Evolutionary conservation across 2,329 filamentous ascomycete species (phyloP).

Genomic region (Aspergillus pseudoviridinutans): DNA sequence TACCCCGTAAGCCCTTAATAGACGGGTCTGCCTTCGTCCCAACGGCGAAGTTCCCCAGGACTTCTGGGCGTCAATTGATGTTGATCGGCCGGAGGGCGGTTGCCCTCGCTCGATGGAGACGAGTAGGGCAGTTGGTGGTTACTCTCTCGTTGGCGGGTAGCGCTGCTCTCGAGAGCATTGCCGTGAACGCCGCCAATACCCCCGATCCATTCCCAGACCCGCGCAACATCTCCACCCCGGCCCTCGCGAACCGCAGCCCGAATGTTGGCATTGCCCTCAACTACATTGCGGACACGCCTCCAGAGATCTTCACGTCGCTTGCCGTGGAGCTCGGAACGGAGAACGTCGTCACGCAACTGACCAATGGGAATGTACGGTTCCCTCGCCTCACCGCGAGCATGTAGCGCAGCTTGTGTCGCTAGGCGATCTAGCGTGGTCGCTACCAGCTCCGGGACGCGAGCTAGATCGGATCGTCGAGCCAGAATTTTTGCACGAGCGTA

Average conservation of each 20-base stretch:
- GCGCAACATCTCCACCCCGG: constrained; percentile 53
- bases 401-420: constrained; percentile 77
- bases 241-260: constrained; percentile 67
- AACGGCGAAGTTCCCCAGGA: constrained; percentile 29
- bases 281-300: constrained; percentile 75
- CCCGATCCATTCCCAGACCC: constrained; percentile 68
- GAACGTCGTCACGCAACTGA: constrained; percentile 85
- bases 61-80: constrained; percentile 18
- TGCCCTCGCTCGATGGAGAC: constrained; percentile 18
- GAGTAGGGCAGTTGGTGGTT: constrained; percentile 24
- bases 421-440: constrained; percentile 79
- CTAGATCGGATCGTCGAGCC: constrained; percentile 60
- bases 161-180: constrained; percentile 22
- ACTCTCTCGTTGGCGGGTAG: constrained; percentile 22
- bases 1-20: constrained; percentile 24
- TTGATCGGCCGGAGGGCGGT: constrained; percentile 11
- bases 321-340: constrained; percentile 75
- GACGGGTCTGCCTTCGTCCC: constrained; percentile 42
- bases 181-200: constrained; percentile 50
- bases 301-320: constrained; percentile 76
- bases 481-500: constrained; percentile 65
- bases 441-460: constrained; percentile 77
- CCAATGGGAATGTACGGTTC: constrained; percentile 83
- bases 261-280: constrained; percentile 92
- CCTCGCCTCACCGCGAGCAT: constrained; percentile 59